Base-by-base conservation (phyloP, 2,329 filamentous ascomycete genomes). In the Stenocarpella maydis region DNA sequence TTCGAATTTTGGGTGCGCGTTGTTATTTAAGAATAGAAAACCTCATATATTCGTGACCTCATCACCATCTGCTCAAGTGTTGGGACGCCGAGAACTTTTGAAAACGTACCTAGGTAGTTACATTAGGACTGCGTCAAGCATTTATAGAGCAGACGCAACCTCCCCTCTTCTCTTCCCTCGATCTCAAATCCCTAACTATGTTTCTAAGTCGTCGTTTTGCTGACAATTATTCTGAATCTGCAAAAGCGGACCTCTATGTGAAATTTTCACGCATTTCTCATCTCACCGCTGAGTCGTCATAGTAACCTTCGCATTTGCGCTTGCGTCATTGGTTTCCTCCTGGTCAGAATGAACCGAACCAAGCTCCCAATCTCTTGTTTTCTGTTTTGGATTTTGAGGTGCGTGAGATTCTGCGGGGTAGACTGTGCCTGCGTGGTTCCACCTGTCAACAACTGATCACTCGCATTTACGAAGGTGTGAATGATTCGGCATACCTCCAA, bases 281-380 rank as follows among this genome's bases (percentile, higher is more conserved):
- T 31, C 17, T 15, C 26, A 52, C 3, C 28, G 14, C 9, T 17
- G 6, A 52, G 17, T 12, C 19, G 12, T 39, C 24, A 43, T 19
- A 15, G 21, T 31, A 2, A 45, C n/a, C 39, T 60, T 45, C 6
- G 17, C 24, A 19, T 19, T 14, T 9, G 2, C 17, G 15, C 31
- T 15, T n/a, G 37, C 37, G 15, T 5, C 24, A 31, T 45, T n/a
- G 9, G 5, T 19, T 9, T 19, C 24, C 39, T 60, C 55, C 55
- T 12, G 39, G 8, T 6, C 21, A 1, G 55, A 60, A 19, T 60
- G 55, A 60, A 24, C 5, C 10, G 55, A 60, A 5, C 55, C 31
- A 3, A 60, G 17, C 4, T 60, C 55, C 55, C 55, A 60, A 31
- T 60, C 55, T 19, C 37, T 45, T 60, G 39, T 45, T n/a, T 31